Evolutionary conservation across 140 eudicot species (phyloP), one percentile per base, ranked within the genome.

Genomic region (Erigeron philadelphicus): DNA sequence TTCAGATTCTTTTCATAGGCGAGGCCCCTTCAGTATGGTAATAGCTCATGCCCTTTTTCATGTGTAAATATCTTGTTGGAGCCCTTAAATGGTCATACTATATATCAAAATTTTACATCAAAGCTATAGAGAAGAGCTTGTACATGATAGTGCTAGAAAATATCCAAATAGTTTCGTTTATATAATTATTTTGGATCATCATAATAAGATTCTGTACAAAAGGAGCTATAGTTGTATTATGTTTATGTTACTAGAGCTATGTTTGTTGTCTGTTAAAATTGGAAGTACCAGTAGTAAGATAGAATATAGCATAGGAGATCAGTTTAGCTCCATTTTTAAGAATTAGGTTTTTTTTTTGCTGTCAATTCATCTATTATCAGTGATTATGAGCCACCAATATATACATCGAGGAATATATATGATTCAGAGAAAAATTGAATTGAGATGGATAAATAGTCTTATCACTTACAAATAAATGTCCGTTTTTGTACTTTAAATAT

Each of bases 1-100:
- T 73, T 81, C 96, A 41, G 97, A 86, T 70, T 84, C 95, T 75
- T 87, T 81, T 64, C 87, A 75, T 68, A 80, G 83, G 72, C 82
- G 86, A 72, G 67, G 78, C 43, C 79, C 86, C 42, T 75, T 71
- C 16, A 79, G 70, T 75, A 70, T 56, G 88, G 92, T 86, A 82
- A 77, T 44, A 62, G n/a, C 50, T n/a, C 48, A 15, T 62, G 50
- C 50, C 4, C 50, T 41, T 35, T 60, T 23, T 60, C 46, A 60
- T 60, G 66, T 0, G 46, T 60, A 60, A 58, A 21, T n/a, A 25
- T 19, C 41, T 16, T 42, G 47, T n/a, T 43, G 41, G 11, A 61
- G 64, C 55, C 25, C 25, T 35, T 67, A 67, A 21, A 13, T 31
- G 64, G n/a, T 47, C 59, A 38, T 60, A 1, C 1, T 18, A 49